A percentile compares a stretch with the other conserved stretches of the same genome.
phyloP scores from a whole-genome alignment of 495 filamentous ascomycete species.

The Penicillium crystallinum region DNA sequence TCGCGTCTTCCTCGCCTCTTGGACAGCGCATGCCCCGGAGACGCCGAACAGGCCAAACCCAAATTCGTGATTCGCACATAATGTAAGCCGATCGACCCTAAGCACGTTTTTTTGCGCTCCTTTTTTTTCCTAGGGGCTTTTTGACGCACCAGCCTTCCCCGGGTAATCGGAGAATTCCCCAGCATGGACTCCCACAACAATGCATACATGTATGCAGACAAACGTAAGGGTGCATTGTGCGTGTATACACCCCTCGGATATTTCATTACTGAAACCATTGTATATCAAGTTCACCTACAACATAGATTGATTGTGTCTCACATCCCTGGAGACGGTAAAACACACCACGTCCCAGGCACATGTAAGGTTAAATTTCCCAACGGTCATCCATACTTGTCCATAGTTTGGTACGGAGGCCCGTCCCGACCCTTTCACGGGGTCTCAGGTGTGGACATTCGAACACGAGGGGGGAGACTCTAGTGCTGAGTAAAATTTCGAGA shows the following conservation, averaged over 20 bases:
- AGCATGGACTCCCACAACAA: conserved; percentile 8
- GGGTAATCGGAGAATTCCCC: conserved; percentile 22
- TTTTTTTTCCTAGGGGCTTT: neutral
- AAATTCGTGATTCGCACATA: neutral
- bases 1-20: conserved; percentile 22
- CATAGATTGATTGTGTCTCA: neutral
- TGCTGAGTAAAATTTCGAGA: neutral
- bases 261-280: neutral
- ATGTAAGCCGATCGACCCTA: neutral
- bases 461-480: neutral
- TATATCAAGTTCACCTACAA: too few species aligned
- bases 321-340: neutral
- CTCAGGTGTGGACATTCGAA: neutral
- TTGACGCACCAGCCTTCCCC: neutral
- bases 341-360: neutral
- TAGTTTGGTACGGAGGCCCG: conserved; percentile 27
- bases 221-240: conserved; percentile 4
- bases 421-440: conserved; percentile 15
- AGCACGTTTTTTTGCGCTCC: neutral
- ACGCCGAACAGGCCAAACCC: conserved; percentile 18
- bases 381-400: conserved; percentile 8
- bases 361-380: neutral
- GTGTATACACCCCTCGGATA: too few species aligned
- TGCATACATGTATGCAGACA: conserved; percentile 4
- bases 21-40: conserved; percentile 26